Evolutionary conservation across 306 rosid genomes (phyloP).

Genomic region (Canavalia gladiata): DNA sequence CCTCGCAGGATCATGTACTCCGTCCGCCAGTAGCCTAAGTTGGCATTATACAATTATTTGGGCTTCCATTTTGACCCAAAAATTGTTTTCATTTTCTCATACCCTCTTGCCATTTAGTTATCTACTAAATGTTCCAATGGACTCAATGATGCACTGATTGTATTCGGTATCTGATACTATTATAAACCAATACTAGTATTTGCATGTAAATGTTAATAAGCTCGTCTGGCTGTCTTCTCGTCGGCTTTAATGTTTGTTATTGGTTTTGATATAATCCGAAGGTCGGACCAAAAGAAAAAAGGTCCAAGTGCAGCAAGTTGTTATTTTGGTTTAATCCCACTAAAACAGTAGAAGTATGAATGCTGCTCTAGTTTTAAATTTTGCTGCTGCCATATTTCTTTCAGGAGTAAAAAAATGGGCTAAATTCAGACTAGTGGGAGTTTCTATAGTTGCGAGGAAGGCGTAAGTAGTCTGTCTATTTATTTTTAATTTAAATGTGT

Average conservation of each 20-base stretch:
- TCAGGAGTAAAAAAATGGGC: background rate
- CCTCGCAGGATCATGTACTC: conserved; percentile 97
- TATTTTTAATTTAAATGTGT: background rate
- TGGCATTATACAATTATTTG: conserved; percentile 53
- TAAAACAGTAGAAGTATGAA: background rate
- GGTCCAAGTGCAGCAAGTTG: conserved; percentile 17
- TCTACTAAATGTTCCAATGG: conserved; percentile 59
- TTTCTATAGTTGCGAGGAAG: background rate
- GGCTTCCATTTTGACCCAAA: conserved; percentile 57
- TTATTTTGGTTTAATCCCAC: conserved; percentile 1
- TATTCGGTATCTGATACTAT: conserved; percentile 57
- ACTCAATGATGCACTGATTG: conserved; percentile 58
- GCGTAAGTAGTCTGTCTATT: too few relatives aligned
- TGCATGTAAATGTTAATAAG: conserved; percentile 77
- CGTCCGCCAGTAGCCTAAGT: conserved; percentile 97
- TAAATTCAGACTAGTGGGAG: conserved; percentile 13
- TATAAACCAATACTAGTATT: conserved; percentile 66
- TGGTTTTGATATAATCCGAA: conserved; percentile 24
- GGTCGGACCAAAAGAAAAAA: background rate
- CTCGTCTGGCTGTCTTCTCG: conserved; percentile 47
- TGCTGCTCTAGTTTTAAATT: conserved; percentile 1
- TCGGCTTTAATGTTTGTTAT: conserved; percentile 2
- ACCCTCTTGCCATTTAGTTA: conserved; percentile 50
- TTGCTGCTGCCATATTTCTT: background rate
- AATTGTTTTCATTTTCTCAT: conserved; percentile 53